phyloP scores from a whole-genome alignment of 805 yeast genomes.

The Citeromyces matritensis region DNA sequence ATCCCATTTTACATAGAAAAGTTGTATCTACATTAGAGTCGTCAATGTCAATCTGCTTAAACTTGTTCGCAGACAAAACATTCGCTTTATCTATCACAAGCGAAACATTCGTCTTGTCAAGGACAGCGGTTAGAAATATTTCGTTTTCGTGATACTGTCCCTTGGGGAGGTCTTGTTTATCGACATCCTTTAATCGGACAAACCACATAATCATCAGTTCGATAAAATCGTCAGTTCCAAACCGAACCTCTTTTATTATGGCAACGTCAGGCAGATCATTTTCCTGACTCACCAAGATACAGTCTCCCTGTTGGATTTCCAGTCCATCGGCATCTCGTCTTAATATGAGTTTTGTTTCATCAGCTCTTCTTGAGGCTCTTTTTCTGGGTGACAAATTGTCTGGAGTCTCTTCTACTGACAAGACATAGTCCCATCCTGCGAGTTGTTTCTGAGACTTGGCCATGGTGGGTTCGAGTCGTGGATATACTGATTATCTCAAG shows the following conservation, averaged over 20 bases:
- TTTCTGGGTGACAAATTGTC: neutral
- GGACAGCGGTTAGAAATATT: conserved; percentile 36
- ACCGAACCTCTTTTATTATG: conserved; percentile 31
- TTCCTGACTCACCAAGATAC: conserved; percentile 22
- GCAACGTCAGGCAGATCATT: conserved; percentile 23
- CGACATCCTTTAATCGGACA: conserved; percentile 23
- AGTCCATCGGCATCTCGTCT: conserved; percentile 29
- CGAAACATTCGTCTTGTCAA: conserved; percentile 23
- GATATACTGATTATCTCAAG: neutral
- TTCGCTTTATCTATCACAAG: conserved; percentile 28
- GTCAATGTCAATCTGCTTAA: conserved; percentile 16
- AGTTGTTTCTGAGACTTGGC: conserved; percentile 11
- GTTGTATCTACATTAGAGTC: conserved; percentile 16
- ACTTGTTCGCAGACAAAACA: conserved; percentile 23
- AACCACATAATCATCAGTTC: conserved; percentile 34
- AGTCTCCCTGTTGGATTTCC: conserved; percentile 36
- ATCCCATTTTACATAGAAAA: conserved; percentile 25
- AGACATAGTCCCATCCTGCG: conserved; percentile 19
- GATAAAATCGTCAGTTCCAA: conserved; percentile 32
- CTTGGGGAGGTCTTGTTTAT: conserved; percentile 11
- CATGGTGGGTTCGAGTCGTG: conserved; percentile 6
- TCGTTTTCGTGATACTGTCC: conserved; percentile 22
- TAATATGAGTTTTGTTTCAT: conserved; percentile 11
- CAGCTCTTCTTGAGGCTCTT: conserved; percentile 1
- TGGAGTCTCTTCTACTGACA: conserved; percentile 4